These are phyloP conservation scores for Leccinellum luteum DNA, from an alignment of 768 basidiomycete species.

Conservation along the genomic window DNA sequence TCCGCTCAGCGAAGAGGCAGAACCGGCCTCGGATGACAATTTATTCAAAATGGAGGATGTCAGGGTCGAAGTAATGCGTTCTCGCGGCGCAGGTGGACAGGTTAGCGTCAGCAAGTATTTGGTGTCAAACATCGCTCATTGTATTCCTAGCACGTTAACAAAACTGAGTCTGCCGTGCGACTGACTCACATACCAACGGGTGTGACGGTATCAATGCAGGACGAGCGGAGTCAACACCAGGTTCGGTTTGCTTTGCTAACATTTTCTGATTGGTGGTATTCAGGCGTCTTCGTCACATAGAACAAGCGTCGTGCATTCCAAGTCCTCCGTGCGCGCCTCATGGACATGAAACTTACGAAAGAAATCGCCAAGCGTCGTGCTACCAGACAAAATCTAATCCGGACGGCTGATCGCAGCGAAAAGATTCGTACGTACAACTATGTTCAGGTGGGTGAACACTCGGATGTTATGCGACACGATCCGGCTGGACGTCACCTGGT, in stretches of 20 bases:
- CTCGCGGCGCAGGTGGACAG: conserved; percentile 96
- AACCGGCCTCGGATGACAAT: conserved; percentile 49
- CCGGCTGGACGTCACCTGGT: neutral
- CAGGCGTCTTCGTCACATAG: conserved; percentile 36
- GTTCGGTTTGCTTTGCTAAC: conserved; percentile 34
- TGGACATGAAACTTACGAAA: conserved; percentile 71
- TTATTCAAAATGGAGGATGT: conserved; percentile 85
- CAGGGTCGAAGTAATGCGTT: conserved; percentile 90
- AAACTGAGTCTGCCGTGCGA: conserved; percentile 96
- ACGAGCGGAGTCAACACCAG: conserved; percentile 94
- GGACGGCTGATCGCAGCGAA: conserved; percentile 83
- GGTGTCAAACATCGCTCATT: neutral
- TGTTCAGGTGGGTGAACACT: conserved; percentile 54
- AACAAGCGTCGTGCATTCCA: conserved; percentile 93
- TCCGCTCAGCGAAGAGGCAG: conserved; percentile 70
- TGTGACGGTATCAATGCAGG: conserved; percentile 96
- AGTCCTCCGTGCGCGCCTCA: conserved; percentile 79
- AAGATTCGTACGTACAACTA: conserved; percentile 97
- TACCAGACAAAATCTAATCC: conserved; percentile 69
- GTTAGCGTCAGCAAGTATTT: conserved; percentile 36
- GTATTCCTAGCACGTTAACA: conserved; percentile 85
- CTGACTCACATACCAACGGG: conserved; percentile 91
- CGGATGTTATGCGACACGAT: too few species aligned
- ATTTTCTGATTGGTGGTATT: neutral
- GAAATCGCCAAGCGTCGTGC: conserved; percentile 72